These are phyloP conservation scores for Camelina laxa DNA, from an alignment of 345 rosid genomes.

Conservation along the genomic window DNA sequence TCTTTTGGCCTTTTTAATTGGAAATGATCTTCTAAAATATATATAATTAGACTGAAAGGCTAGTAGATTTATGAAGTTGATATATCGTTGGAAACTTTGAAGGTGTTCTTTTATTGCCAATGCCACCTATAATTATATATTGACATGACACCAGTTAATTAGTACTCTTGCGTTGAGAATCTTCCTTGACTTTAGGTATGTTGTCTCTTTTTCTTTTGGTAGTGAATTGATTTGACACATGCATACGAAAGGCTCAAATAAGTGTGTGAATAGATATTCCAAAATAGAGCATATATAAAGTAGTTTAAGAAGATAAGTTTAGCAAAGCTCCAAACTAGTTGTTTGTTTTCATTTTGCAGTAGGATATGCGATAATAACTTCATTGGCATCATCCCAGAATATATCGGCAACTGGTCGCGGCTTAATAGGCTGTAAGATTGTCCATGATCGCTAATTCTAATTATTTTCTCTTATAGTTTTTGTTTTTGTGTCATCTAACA, in stretches of 20 bases:
- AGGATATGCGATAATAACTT: conserved; percentile 73
- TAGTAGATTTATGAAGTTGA: no score
- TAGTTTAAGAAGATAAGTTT: not conserved
- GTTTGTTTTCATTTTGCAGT: conserved; percentile 48
- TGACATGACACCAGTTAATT: no score
- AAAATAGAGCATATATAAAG: not conserved
- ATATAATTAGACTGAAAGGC: no score
- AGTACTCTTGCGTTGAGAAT: no score
- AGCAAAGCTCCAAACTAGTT: not conserved
- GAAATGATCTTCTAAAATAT: no score
- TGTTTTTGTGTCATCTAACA: not conserved
- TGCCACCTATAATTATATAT: no score
- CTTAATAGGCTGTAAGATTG: conserved; percentile 64
- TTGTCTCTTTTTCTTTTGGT: not conserved
- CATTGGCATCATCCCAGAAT: conserved; percentile 65
- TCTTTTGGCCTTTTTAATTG: no score
- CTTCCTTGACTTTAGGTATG: no score
- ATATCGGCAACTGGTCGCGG: conserved; percentile 60
- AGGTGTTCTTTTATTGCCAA: no score
- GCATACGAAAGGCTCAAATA: not conserved
- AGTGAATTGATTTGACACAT: not conserved
- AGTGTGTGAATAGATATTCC: not conserved
- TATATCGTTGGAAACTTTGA: no score
- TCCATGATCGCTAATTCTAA: not conserved
- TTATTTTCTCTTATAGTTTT: not conserved